Evolutionary conservation across 2,329 filamentous ascomycete species (phyloP).

Genomic region (Ilyonectria destructans): DNA sequence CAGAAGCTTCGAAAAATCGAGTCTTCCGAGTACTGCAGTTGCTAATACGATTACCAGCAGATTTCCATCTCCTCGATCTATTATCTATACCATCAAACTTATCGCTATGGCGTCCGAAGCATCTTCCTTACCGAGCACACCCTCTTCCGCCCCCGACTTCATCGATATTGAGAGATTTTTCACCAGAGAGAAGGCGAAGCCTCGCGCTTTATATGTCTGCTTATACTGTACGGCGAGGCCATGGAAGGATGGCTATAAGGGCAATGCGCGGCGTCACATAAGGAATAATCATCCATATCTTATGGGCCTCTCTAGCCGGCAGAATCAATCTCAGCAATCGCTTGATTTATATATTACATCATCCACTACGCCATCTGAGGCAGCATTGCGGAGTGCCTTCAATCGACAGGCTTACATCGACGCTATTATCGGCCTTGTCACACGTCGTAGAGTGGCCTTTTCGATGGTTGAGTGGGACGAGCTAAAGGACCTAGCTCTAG

Average conservation of each 20-base stretch:
- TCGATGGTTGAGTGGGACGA: neutral
- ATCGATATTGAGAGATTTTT: no score
- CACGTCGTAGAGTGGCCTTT: neutral
- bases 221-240: no score
- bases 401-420: neutral
- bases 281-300: constrained; percentile 1
- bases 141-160: no score
- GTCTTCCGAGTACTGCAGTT: neutral
- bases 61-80: neutral
- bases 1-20: neutral
- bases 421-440: neutral
- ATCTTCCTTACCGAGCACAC: no score
- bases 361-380: neutral
- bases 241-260: neutral
- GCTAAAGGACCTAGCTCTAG: neutral
- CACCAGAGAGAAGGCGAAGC: no score
- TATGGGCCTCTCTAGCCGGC: neutral
- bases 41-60: neutral
- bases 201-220: no score
- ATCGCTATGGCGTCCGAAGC: no score
- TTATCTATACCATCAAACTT: neutral
- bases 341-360: neutral
- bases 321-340: constrained; percentile 1
- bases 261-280: neutral
- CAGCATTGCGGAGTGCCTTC: neutral